Conservation (phyloP, 2,329 filamentous ascomycete species). For the Xylariales sp. region DNA sequence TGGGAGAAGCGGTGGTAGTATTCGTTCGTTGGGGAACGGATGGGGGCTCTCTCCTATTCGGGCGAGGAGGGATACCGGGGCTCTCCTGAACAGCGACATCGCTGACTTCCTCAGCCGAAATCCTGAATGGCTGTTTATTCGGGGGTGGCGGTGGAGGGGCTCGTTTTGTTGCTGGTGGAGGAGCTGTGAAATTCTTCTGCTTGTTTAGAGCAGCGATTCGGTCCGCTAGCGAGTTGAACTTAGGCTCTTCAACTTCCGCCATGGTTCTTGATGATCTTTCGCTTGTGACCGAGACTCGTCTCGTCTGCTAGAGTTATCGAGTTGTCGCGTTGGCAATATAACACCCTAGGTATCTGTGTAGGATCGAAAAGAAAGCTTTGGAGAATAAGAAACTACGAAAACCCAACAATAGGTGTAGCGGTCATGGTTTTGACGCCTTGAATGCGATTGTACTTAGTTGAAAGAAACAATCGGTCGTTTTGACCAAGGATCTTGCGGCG, state of each 20-base stretch:
- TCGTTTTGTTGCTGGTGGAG: constrained; percentile 49
- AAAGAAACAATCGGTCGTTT: background rate
- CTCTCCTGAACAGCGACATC: constrained; percentile 43
- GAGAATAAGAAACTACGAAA: background rate
- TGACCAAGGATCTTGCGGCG: constrained; percentile 9
- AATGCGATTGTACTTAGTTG: background rate
- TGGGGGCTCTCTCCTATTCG: constrained; percentile 51
- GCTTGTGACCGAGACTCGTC: background rate
- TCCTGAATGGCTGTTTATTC: constrained; percentile 53
- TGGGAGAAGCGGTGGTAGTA: constrained; percentile 35
- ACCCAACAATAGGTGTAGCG: background rate
- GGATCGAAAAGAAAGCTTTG: background rate
- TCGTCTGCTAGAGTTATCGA: background rate
- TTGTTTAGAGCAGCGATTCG: constrained; percentile 73
- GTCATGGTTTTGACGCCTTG: background rate
- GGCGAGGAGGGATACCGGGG: constrained; percentile 57
- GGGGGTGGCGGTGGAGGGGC: constrained; percentile 62
- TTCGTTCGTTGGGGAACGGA: constrained; percentile 53
- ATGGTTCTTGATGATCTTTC: constrained; percentile 51
- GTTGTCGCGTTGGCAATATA: background rate
- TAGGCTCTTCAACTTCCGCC: constrained; percentile 71
- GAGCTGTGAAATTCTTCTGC: constrained; percentile 67
- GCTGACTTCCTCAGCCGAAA: constrained; percentile 51
- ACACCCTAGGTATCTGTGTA: background rate
- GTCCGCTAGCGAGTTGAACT: constrained; percentile 70